Conservation (phyloP, 2,329 filamentous ascomycete species). For the Colletotrichum cordylinicola region DNA sequence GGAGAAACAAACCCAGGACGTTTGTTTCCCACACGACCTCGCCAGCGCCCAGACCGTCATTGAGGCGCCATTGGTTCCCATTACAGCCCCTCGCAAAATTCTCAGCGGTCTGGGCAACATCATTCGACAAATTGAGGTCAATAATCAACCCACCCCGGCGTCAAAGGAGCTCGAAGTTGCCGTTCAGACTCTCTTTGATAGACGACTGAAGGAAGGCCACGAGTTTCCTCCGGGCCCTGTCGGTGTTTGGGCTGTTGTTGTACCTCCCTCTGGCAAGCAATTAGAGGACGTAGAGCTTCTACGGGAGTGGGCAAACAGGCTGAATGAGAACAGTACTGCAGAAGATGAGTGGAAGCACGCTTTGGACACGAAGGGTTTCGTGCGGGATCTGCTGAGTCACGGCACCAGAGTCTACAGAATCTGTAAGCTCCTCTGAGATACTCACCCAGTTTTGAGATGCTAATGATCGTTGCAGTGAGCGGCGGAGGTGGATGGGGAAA, state of each 20-base stretch:
- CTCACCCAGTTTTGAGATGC: background rate
- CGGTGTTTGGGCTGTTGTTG: conserved; percentile 76
- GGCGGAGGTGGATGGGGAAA: conserved; percentile 86
- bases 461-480: conserved; percentile 58
- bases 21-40: conserved; percentile 27
- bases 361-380: conserved; percentile 8
- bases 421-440: conserved; percentile 37
- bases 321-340: background rate
- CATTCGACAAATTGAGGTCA: conserved; percentile 64
- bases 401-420: conserved; percentile 48
- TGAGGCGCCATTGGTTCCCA: conserved; percentile 58
- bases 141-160: conserved; percentile 59
- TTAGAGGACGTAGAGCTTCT: background rate
- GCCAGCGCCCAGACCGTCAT: conserved; percentile 27
- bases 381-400: conserved; percentile 15
- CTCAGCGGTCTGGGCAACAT: conserved; percentile 79
- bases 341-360: conserved; percentile 13
- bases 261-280: conserved; percentile 46
- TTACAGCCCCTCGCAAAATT: conserved; percentile 69
- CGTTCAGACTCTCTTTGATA: conserved; percentile 64
- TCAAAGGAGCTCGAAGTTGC: conserved; percentile 74
- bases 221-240: conserved; percentile 50
- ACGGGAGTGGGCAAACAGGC: background rate
- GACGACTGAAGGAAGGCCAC: conserved; percentile 38
- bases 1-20: conserved; percentile 46